Percentiles rank a stretch among this genome's conserved stretches.
Conservation (phyloP, 495 filamentous ascomycete species). For the Amniculicola lignicola region DNA sequence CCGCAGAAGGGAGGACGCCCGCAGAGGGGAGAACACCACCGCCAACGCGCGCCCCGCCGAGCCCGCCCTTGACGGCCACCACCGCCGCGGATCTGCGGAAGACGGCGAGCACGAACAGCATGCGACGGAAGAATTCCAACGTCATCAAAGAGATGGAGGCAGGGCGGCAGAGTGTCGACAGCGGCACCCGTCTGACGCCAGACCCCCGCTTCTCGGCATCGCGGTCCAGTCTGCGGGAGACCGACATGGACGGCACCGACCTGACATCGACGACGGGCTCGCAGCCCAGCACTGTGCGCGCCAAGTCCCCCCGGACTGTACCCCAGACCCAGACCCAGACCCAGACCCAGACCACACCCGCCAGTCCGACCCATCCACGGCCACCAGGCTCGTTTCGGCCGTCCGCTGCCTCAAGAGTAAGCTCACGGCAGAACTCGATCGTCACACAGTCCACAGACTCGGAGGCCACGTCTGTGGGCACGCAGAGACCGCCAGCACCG, state of each 20-base stretch:
- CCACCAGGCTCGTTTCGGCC: conserved; percentile 20
- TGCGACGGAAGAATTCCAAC: conserved; percentile 36
- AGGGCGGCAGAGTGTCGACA: conserved; percentile 41
- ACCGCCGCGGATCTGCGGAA: conserved; percentile 50
- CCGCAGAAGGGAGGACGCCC: neutral
- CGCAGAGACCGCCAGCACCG: conserved; percentile 55
- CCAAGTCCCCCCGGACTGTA: conserved; percentile 22
- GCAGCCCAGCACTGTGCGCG: conserved; percentile 25
- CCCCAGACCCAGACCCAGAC: neutral
- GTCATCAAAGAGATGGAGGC: conserved; percentile 44
- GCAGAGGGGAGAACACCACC: neutral
- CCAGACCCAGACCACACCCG: conserved; percentile 1
- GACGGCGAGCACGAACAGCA: conserved; percentile 47
- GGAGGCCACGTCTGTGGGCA: conserved; percentile 64
- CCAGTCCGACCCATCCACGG: conserved; percentile 15
- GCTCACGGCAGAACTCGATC: conserved; percentile 31
- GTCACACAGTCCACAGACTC: conserved; percentile 55
- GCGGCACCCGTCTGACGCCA: conserved; percentile 23
- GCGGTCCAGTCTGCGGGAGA: conserved; percentile 34
- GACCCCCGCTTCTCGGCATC: conserved; percentile 41
- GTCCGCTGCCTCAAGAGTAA: conserved; percentile 7
- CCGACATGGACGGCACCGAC: conserved; percentile 32
- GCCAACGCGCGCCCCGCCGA: conserved; percentile 50
- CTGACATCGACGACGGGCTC: conserved; percentile 20
- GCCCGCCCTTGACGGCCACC: conserved; percentile 62